Base-by-base conservation (phyloP, 768 basidiomycete genomes). In the Rhodosporidiobolus sp. region DNA sequence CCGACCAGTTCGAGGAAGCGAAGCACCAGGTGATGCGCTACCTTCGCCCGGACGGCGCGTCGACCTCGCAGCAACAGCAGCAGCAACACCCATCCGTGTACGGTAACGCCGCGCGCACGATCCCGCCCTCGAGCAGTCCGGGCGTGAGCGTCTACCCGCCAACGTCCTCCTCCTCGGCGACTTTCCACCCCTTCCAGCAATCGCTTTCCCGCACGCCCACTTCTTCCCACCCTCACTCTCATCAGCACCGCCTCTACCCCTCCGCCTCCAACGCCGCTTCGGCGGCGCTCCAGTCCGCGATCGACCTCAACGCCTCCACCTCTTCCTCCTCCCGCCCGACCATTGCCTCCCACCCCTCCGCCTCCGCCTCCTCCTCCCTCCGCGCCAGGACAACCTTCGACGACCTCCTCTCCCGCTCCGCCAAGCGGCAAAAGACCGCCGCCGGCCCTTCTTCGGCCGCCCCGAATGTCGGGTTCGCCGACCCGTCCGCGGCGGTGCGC, bases 1-100 rank as follows among this genome's bases (percentile, higher is more conserved):
- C 63, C 3, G 66, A 73, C 30, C 72, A 73, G 67, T 69, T 65
- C 32, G 72, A 73, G 58, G 35, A 58, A 19, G 72, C 67, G 16
- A 60, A 65, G 54, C 56, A 59, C 56, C 62, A 63, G 34, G 62
- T 72, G n/a, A 63, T 64, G 57, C 65, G 57, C 32, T 68, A 59
- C 52, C 61, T 72, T 16, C 60, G 60, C 34, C 59, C 35, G 22
- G 69, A 70, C 30, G 32, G 28, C 5, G 46, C 28, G 9, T 35
- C 62, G 6, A 35, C 32, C 17, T 19, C 30, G 38, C 35, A 32
- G 63, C 63, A 20, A 20, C 14, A 26, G 64, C 28, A 30, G 9
- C 35, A 52, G 10, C 28, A 43, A 14, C 9, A 24, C 48, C 19
- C 52, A 16, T 26, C 16, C 52, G 52, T 53, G 6, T 12, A 26